Evolutionary conservation across 2,329 filamentous ascomycete genomes (phyloP).

Genomic region (Ustilaginoidea virens): DNA sequence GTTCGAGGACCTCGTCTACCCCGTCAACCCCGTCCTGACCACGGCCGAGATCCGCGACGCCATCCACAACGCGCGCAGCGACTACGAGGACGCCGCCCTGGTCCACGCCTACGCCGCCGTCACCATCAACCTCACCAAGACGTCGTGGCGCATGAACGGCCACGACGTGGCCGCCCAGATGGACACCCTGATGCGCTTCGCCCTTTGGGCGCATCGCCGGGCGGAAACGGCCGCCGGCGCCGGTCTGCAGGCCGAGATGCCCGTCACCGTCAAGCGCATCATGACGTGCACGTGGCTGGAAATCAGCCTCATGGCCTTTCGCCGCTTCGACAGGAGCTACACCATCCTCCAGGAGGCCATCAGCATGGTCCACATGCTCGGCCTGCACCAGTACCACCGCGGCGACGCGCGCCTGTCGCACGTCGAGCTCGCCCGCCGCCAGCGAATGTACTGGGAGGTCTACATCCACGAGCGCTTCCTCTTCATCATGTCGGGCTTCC

Average conservation of each 20-base stretch:
- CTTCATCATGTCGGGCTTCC: constrained; percentile 33
- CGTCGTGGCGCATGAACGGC: constrained; percentile 13
- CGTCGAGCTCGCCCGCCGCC: constrained; percentile 8
- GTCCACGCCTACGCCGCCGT: constrained; percentile 20
- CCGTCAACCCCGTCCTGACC: constrained; percentile 19
- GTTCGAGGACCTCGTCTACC: constrained; percentile 21
- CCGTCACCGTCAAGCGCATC: constrained; percentile 25
- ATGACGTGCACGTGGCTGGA: constrained; percentile 35
- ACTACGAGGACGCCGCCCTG: constrained; percentile 18
- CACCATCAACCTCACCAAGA: constrained; percentile 20
- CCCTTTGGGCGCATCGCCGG: constrained; percentile 11
- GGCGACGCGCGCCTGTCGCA: constrained; percentile 6
- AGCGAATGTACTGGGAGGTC: constrained; percentile 11
- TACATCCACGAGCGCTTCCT: constrained; percentile 26
- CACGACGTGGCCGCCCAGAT: constrained; percentile 15
- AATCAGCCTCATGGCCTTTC: constrained; percentile 32
- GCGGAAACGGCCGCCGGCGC: constrained; percentile 13
- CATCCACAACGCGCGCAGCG: constrained; percentile 17
- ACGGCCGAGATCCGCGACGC: constrained; percentile 15
- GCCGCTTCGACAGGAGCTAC: constrained; percentile 29
- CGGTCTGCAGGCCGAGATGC: constrained; percentile 19
- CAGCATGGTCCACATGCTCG: constrained; percentile 25
- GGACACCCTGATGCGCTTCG: constrained; percentile 12
- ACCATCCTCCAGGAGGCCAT: constrained; percentile 32
- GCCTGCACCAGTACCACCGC: constrained; percentile 23